Base-by-base conservation (phyloP, 176 grass and related monocot genomes). In the Hsuehochloa calcarea region DNA sequence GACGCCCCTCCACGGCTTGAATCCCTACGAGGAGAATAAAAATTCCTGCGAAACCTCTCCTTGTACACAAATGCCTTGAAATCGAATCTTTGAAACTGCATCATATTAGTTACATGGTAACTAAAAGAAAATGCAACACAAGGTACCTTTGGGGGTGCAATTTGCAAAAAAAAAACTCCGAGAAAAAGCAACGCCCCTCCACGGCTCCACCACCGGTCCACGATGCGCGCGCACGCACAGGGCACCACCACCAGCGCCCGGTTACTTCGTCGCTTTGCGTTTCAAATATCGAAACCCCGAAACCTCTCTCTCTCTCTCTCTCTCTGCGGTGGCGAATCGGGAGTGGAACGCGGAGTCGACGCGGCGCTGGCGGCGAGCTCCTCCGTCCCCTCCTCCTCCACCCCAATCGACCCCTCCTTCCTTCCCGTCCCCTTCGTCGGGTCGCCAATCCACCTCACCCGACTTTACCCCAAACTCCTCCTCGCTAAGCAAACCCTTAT, bases 211-310 rank as follows among this genome's bases (percentile, higher is more conserved):
- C 68, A 50, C 80, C 65, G 73, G 86, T 82, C 63, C 80, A 78
- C 51, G 80, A 78, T n/a, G n/a, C 85, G 23, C 63, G 19, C 63
- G 11, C 55, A 59, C 68, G 81, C 87, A 59, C 65, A 26, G n/a
- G 40, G 50, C 68, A 69, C 75, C 44, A 2, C 68, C 60, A 29
- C 39, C 71, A 29, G 81, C 38, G 17, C 14, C 54, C 51, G 80
- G 65, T 70, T 78, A 60, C 54, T 31, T 78, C 54, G 49, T 27
- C 39, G 22, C 26, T 44, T 37, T 0, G n/a, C 72, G 83, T 86
- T 90, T 90, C 84, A 78, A 90, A 86, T 83, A 78, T 66, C 84
- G 70, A 86, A 90, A 45, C 45, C 12, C 23, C 39, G 31, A 72
- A 73, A 6, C 1, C 8, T 9, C 70, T 51, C 70, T 45, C 41